A percentile compares a stretch with the other conserved stretches of the same genome.
Evolutionary conservation across 1,284 basidiomycete species (phyloP).

Genomic region (Inonotus obliquus): DNA sequence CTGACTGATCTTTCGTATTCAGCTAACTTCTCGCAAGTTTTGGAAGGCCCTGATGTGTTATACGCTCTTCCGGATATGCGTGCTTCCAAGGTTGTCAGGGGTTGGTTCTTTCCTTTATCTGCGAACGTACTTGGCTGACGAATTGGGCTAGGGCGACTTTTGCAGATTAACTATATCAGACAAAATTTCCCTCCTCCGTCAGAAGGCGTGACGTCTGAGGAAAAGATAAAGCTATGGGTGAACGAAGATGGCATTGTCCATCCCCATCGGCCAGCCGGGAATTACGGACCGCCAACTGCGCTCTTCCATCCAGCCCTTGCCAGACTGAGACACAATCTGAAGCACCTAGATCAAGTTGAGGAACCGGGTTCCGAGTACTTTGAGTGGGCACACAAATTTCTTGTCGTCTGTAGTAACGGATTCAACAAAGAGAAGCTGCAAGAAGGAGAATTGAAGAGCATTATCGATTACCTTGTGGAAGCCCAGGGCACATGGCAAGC

Average conservation of each 20-base stretch:
- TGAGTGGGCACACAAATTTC: no score
- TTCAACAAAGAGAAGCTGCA: not conserved
- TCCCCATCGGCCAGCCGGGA: no score
- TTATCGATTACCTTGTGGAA: not conserved
- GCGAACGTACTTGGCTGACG: not conserved
- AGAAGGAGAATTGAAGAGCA: not conserved
- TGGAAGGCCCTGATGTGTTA: not conserved
- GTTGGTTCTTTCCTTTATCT: not conserved
- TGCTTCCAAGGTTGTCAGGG: not conserved
- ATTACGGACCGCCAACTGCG: no score
- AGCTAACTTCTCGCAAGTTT: not conserved
- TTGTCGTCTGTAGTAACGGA: not conserved
- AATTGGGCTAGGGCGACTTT: not conserved
- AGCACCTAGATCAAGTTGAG: no score
- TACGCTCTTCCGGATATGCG: not conserved
- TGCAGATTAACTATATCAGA: not conserved
- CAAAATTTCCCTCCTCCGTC: not conserved
- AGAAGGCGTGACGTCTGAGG: no score
- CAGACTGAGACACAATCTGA: no score
- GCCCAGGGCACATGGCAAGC: not conserved
- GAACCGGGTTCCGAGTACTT: no score
- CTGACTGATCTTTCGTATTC: not conserved
- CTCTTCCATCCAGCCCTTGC: no score
- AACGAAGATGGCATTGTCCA: no score
- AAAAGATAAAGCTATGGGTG: no score